Evolutionary conservation across 2,329 filamentous ascomycete species (phyloP).

Genomic region (Cladorrhinum sp.): DNA sequence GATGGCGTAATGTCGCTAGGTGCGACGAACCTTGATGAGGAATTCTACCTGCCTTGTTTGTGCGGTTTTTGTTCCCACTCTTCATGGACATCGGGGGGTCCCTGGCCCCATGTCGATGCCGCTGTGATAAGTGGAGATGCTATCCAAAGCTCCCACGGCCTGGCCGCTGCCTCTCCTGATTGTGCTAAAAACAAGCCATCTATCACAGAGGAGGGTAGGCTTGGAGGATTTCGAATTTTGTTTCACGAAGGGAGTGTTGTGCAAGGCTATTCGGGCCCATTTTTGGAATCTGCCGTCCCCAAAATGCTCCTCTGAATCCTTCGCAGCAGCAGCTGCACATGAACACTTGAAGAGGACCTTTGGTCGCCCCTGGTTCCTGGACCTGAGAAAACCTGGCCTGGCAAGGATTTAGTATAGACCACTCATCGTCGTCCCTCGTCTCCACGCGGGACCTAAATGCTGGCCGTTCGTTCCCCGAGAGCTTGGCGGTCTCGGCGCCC

Average conservation of each 20-base stretch:
- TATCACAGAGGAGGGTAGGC: constrained; percentile 3
- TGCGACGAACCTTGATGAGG: no score
- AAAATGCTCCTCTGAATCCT: constrained; percentile 8
- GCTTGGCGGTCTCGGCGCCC: constrained; percentile 8
- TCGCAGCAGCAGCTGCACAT: neutral
- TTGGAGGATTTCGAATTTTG: constrained; percentile 12
- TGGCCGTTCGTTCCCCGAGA: constrained; percentile 7
- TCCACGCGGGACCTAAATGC: neutral
- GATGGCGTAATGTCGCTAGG: no score
- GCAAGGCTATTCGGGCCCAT: constrained; percentile 11
- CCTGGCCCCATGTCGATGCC: neutral
- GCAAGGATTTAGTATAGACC: constrained; percentile 2
- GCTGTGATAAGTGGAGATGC: neutral
- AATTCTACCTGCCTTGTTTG: neutral
- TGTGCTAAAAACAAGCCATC: neutral
- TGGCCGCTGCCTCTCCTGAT: neutral
- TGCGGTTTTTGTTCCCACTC: neutral
- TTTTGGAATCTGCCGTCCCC: constrained; percentile 15
- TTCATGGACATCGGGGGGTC: neutral
- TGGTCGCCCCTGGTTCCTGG: neutral
- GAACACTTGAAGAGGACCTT: neutral
- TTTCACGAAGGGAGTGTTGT: constrained; percentile 15
- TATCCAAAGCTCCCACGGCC: neutral
- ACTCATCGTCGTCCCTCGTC: constrained; percentile 1
- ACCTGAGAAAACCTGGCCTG: neutral